phyloP scores from a whole-genome alignment of 805 yeast genomes.

The Ogataea nitratoaversa region DNA sequence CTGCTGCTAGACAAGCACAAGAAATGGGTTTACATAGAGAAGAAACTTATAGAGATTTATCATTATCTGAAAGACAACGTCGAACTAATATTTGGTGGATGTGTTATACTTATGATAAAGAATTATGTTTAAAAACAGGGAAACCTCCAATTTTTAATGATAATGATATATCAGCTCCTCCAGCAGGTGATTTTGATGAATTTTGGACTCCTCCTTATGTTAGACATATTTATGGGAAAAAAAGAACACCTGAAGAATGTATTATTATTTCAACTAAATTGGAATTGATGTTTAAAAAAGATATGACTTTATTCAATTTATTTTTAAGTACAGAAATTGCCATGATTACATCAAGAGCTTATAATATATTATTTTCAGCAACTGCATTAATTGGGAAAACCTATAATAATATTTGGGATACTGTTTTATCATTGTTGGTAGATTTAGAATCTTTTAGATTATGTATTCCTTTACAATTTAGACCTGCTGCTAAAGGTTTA shows the following conservation, averaged over 20 bases:
- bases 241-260: background rate
- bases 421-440: constrained; percentile 12
- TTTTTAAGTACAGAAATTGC: constrained; percentile 22
- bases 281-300: background rate
- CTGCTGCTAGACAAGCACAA: constrained; percentile 50
- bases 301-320: constrained; percentile 7
- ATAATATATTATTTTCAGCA: constrained; percentile 27
- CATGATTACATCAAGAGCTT: constrained; percentile 23
- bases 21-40: constrained; percentile 54
- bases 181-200: constrained; percentile 20
- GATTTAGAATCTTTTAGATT: constrained; percentile 28
- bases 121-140: constrained; percentile 42
- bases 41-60: constrained; percentile 38
- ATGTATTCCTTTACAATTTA: constrained; percentile 22
- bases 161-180: constrained; percentile 35
- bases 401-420: constrained; percentile 11
- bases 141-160: constrained; percentile 44
- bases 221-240: background rate
- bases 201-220: constrained; percentile 18
- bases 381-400: constrained; percentile 20
- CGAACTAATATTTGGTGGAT: constrained; percentile 47
- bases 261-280: background rate
- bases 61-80: constrained; percentile 32
- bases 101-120: constrained; percentile 44
- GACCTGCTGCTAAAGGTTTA: constrained; percentile 14